Evolutionary conservation across 306 rosid genomes (phyloP).

Genomic region (Lathyrus oleraceus): DNA sequence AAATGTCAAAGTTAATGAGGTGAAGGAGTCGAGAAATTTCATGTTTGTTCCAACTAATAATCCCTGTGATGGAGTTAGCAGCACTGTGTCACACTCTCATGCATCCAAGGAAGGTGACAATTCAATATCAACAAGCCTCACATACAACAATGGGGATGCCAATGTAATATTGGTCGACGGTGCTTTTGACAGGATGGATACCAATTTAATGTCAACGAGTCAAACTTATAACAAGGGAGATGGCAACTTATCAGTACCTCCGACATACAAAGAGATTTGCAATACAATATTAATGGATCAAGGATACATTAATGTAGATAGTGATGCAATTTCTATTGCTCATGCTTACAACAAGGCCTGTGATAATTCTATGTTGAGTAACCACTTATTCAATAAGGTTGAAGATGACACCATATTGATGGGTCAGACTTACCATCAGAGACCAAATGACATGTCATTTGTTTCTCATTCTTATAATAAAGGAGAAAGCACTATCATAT

Average conservation of each 20-base stretch:
- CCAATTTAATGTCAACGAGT: slow-evolving; percentile 51
- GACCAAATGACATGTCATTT: slow-evolving; percentile 38
- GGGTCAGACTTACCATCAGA: slow-evolving; percentile 37
- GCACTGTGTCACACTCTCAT: slow-evolving; percentile 29
- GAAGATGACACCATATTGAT: slow-evolving; percentile 41
- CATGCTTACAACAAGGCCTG: slow-evolving; percentile 51
- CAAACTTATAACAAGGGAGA: slow-evolving; percentile 49
- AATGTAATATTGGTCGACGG: slow-evolving; percentile 42
- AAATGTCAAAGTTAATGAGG: slow-evolving; percentile 70
- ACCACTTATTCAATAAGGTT: slow-evolving; percentile 45
- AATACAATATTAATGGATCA: slow-evolving; percentile 40
- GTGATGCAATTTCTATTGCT: slow-evolving; percentile 49
- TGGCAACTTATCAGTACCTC: slow-evolving; percentile 48
- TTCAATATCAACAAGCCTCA: slow-evolving; percentile 45
- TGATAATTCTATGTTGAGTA: slow-evolving; percentile 43
- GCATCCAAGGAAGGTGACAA: slow-evolving; percentile 39
- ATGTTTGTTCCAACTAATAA: slow-evolving; percentile 43
- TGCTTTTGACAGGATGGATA: slow-evolving; percentile 47
- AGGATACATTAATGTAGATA: slow-evolving; percentile 43
- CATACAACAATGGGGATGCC: slow-evolving; percentile 53
- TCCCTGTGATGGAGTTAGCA: slow-evolving; percentile 44
- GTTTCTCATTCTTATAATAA: slow-evolving; percentile 50
- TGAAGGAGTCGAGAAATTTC: slow-evolving; percentile 66
- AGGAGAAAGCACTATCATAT: slow-evolving; percentile 75
- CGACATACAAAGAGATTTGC: slow-evolving; percentile 46